Evolutionary conservation across 2,329 filamentous ascomycete species (phyloP), one percentile per base, ranked within the genome.

Genomic region (Fusarium beomiforme): DNA sequence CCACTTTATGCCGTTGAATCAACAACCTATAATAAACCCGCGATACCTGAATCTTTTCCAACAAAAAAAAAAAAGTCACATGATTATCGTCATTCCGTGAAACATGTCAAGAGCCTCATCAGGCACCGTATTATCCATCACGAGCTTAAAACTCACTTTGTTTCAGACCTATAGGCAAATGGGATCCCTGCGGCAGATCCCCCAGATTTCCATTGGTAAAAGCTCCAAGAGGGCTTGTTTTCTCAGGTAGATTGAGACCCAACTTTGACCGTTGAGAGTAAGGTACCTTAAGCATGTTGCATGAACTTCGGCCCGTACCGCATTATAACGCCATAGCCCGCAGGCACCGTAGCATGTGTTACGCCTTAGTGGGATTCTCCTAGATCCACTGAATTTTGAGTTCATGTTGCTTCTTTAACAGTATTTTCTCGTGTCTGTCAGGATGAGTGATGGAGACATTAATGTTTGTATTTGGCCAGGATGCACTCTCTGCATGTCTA

Each of bases 251-350:
- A 49, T 3, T 9, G 46, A 23, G 13, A 47, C 21, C 3, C 10
- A 51, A 26, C 13, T 24, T 55, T 55, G 3, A 3, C 31, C 51
- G 42, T 60, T 43, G 33, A 33, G 31, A 54, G 49, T 43, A 57
- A n/a, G n/a, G n/a, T n/a, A n/a, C n/a, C n/a, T n/a, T n/a, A n/a
- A 56, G 51, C 69, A 31, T 24, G 44, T 55, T 41, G 64, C 64
- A 61, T 62, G 37, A 56, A 29, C 57, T 59, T 66, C 64, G 69
- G 69, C 51, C 69, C 69, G 69, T 60, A 62, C 64, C 69, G 59
- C 53, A 31, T 23, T 41, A 23, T 29, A 44, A 36, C 23, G 16
- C 37, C 29, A 44, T 29, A 19, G 16, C 37, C 29, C 23, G 34
- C 33, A 55, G n/a, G 34, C 33, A 55, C 0, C 11, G 29, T 21